Evolutionary conservation across 495 filamentous ascomycete species (phyloP), one percentile per base, ranked within the genome.

Genomic region (Rhypophila decipiens): DNA sequence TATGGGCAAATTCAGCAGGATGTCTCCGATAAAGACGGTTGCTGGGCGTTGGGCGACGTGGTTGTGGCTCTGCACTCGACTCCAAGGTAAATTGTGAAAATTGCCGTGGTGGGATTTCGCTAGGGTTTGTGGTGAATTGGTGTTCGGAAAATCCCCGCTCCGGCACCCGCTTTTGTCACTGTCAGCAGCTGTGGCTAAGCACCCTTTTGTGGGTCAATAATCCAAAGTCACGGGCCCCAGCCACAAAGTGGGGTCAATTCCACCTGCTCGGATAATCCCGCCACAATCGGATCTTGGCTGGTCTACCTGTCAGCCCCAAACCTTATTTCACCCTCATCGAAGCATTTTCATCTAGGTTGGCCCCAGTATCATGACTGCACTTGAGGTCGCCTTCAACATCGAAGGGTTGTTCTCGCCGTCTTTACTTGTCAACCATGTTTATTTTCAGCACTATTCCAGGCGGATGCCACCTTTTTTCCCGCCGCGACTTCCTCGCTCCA

Each of bases 41-140:
- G 63, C 63, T 66, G 63, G 53, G 53, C 54, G 62, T 61, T 65
- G 43, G 62, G 60, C 63, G 61, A 56, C 57, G 53, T 63, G 58
- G 62, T 65, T 64, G 61, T 65, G 61, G 50, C 52, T 47, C 51
- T 58, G 48, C 39, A 50, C 46, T 54, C 42, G 41, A 37, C 35
- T 22, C 33, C 42, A 43, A 27, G 27, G 47, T 50, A 41, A 58
- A 58, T 50, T 54, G 41, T 39, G 48, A 54, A 54, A 50, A 42
- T 39, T 24, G 7, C 7, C 39, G 38, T 49, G 46, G 46, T 49
- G 46, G 39, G 46, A 31, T 42, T 46, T 49, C 41, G 46, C 38
- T 49, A 49, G 46, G 46, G 46, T 42, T 49, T 43, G 46, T 24
- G 37, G 39, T 49, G 39, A 19, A 34, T 43, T 21, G 39, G 41